A percentile compares a stretch with the other conserved stretches of the same genome.
Conservation (phyloP, 371 early-diverging fungal genomes). For the Mucor velutinosus region DNA sequence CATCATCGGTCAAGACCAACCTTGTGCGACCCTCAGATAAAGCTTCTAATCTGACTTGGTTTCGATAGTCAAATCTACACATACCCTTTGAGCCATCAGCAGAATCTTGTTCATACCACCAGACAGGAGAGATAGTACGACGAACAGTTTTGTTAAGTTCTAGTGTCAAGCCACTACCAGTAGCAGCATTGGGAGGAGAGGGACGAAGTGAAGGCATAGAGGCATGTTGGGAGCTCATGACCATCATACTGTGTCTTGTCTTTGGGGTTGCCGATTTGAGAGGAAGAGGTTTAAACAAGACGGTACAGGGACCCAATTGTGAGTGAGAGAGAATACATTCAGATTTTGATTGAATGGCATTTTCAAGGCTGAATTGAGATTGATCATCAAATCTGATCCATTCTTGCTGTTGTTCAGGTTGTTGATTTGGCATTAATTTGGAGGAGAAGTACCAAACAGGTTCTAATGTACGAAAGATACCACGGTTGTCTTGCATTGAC, state of each 20-base stretch:
- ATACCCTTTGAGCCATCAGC: slow-evolving; percentile 44
- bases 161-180: slow-evolving; percentile 9
- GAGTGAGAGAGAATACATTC: slow-evolving; percentile 22
- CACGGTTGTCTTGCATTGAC: slow-evolving; percentile 31
- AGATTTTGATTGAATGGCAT: slow-evolving; percentile 8
- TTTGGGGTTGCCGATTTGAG: background rate
- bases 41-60: slow-evolving; percentile 48
- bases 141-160: slow-evolving; percentile 34
- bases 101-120: slow-evolving; percentile 53
- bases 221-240: slow-evolving; percentile 9
- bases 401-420: slow-evolving; percentile 3
- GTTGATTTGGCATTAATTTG: slow-evolving; percentile 9
- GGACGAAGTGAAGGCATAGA: slow-evolving; percentile 25
- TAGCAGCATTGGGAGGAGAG: background rate
- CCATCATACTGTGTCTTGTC: slow-evolving; percentile 12
- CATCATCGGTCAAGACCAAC: slow-evolving; percentile 34
- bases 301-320: slow-evolving; percentile 24
- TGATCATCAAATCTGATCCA: slow-evolving; percentile 40
- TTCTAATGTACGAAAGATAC: slow-evolving; percentile 48
- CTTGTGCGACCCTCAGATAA: slow-evolving; percentile 44
- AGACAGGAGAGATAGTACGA: slow-evolving; percentile 38
- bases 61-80: slow-evolving; percentile 47
- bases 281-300: slow-evolving; percentile 16
- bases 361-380: slow-evolving; percentile 30
- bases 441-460: slow-evolving; percentile 43